Evolutionary conservation across 2,329 filamentous ascomycete genomes (phyloP).

Genomic region (Calonectria crousiana): DNA sequence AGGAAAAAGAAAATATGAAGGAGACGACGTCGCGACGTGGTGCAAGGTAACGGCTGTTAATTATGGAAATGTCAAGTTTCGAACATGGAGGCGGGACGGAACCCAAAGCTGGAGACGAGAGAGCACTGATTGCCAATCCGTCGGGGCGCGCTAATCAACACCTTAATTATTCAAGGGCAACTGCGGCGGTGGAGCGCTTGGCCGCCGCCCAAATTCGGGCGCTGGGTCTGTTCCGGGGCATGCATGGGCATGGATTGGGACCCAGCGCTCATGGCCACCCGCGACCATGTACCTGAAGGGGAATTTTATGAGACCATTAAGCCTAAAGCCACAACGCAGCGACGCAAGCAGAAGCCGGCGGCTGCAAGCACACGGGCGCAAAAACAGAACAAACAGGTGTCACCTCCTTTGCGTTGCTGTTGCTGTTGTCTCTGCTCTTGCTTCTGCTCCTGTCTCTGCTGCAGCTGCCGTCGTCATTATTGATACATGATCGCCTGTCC

Average conservation of each 20-base stretch:
- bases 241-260: conserved; percentile 6
- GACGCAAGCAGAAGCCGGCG: not conserved
- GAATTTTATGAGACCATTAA: not conserved
- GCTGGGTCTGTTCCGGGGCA: conserved; percentile 4
- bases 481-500: not conserved
- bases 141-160: conserved; percentile 19
- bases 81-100: not conserved
- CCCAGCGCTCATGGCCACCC: not conserved
- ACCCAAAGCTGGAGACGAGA: not conserved
- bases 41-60: not conserved
- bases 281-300: not conserved
- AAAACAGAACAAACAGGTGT: not conserved
- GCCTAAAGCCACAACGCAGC: not conserved
- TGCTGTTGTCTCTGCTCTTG: not conserved
- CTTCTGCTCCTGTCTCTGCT: not conserved
- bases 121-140: conserved; percentile 6
- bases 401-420: not conserved
- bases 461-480: not conserved
- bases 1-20: not conserved
- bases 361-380: not conserved
- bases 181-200: not conserved
- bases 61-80: conserved; percentile 7
- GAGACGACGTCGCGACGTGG: not conserved
- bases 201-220: conserved; percentile 8
- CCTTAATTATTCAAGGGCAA: conserved; percentile 17